Conservation (phyloP, 75 land plant genomes). For the Chamaecyparis obtusa region DNA sequence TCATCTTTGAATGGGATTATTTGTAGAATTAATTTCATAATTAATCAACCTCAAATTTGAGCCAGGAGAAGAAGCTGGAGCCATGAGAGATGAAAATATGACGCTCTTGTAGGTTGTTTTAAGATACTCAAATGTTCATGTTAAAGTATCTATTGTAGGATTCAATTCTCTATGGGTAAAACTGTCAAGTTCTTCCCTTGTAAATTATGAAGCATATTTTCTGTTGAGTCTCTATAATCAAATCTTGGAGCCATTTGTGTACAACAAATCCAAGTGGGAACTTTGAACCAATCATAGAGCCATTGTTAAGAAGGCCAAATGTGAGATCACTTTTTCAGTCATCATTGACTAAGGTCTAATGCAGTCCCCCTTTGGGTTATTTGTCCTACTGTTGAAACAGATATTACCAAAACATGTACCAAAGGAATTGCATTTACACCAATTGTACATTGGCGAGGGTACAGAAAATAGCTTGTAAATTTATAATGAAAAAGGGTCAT, state of each 20-base stretch:
- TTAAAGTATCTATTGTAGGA: neutral
- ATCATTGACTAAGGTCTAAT: too few relatives aligned
- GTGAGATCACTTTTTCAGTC: neutral
- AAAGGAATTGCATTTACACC: too few relatives aligned
- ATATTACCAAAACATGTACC: too few relatives aligned
- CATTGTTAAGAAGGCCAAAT: neutral
- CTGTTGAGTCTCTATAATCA: neutral
- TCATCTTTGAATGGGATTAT: neutral
- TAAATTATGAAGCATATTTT: neutral
- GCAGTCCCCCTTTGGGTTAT: too few relatives aligned
- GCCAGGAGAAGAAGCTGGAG: neutral
- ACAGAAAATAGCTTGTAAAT: too few relatives aligned
- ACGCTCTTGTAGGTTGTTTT: neutral
- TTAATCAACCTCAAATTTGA: neutral
- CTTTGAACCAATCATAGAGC: neutral
- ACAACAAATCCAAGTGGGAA: neutral
- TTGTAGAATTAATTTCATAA: neutral
- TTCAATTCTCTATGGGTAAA: neutral
- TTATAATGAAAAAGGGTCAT: too few relatives aligned
- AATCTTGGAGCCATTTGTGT: too few relatives aligned
- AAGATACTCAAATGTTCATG: neutral
- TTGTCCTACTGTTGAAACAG: too few relatives aligned
- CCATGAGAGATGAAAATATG: neutral
- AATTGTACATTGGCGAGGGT: too few relatives aligned
- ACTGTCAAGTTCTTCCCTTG: neutral